Base-by-base conservation (phyloP, 2,329 filamentous ascomycete genomes). In the Xylaria sp. region DNA sequence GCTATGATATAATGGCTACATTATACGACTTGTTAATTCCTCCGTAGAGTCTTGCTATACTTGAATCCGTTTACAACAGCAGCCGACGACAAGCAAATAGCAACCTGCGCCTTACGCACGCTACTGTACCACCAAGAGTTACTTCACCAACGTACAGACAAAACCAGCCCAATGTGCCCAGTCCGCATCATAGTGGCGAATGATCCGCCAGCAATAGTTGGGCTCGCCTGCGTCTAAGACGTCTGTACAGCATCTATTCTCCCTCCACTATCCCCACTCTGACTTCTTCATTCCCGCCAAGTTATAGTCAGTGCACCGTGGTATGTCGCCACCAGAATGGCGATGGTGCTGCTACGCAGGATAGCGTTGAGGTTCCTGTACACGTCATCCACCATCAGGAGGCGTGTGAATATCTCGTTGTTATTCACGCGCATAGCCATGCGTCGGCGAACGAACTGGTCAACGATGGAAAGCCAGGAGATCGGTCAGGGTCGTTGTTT, bases 301-400 rank as follows among this genome's bases (percentile, higher is more conserved):
- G n/a, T n/a, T 18, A 23, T 18, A 25, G 13, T 32, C 3, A 42
- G 29, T 25, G 1, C 25, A 21, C 9, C 3, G 6, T 5, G 5
- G 2, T 51, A 60, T 10, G n/a, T 51, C 16, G 18, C 42, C 50
- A 23, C 50, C 29, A n/a, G n/a, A 9, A 57, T 4, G n/a, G 37
- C 21, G 27, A 50, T 40, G 4, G 40, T 3, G 32, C 21, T 51
- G 13, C 32, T 23, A 21, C 35, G 18, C 12, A 60, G 1, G 37
- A 60, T 44, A 32, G 48, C 29, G 29, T 50, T 57, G 50, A 40
- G 48, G 13, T 42, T 35, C 13, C n/a, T 42, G 16, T 50, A 53
- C 27, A 54, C 42, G 25, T 40, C 44, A 44, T 40, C 59, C 12
- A 62, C 51, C 8, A 63, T 12, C 6, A 66, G 3, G n/a, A 62